phyloP scores from a whole-genome alignment of 805 yeast species.

The Starmerella floricola region DNA sequence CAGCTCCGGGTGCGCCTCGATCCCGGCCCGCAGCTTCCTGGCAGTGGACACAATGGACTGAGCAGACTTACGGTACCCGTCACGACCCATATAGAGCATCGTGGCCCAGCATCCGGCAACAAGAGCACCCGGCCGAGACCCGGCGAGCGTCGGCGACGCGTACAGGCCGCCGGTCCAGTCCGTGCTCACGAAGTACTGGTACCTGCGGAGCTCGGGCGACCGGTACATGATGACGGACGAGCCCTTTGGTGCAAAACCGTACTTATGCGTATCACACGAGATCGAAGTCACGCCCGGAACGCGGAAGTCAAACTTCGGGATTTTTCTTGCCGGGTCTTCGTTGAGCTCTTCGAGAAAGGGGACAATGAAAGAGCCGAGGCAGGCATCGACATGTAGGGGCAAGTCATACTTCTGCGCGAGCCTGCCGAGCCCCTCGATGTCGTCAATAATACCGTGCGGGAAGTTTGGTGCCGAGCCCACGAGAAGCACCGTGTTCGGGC shows the following conservation, averaged over 20 bases:
- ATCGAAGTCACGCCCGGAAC: constrained; percentile 88
- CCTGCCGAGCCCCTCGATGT: constrained; percentile 57
- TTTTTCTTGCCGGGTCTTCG: constrained; percentile 25
- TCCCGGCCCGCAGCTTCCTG: constrained; percentile 39
- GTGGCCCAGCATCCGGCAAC: constrained; percentile 99
- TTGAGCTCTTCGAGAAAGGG: constrained; percentile 57
- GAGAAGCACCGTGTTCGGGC: constrained; percentile 65
- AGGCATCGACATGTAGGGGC: constrained; percentile 91
- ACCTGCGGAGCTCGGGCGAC: constrained; percentile 46
- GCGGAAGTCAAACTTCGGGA: constrained; percentile 67
- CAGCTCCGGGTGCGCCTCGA: constrained; percentile 41
- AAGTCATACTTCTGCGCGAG: constrained; percentile 55
- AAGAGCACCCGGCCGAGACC: constrained; percentile 92
- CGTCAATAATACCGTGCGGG: constrained; percentile 93
- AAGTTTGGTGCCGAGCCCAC: constrained; percentile 95
- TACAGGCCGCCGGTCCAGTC: constrained; percentile 94
- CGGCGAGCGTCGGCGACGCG: constrained; percentile 94
- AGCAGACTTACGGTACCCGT: constrained; percentile 66
- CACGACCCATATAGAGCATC: constrained; percentile 62
- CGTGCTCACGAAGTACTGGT: constrained; percentile 72
- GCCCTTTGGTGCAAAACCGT: constrained; percentile 97
- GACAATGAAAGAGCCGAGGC: constrained; percentile 84
- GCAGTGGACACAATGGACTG: constrained; percentile 56
- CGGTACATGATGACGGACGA: constrained; percentile 88
- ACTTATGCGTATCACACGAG: constrained; percentile 98